These are phyloP conservation scores for Cyclotella baltica DNA, from an alignment of 108 stramenopile genomes.

Conservation along the genomic window DNA sequence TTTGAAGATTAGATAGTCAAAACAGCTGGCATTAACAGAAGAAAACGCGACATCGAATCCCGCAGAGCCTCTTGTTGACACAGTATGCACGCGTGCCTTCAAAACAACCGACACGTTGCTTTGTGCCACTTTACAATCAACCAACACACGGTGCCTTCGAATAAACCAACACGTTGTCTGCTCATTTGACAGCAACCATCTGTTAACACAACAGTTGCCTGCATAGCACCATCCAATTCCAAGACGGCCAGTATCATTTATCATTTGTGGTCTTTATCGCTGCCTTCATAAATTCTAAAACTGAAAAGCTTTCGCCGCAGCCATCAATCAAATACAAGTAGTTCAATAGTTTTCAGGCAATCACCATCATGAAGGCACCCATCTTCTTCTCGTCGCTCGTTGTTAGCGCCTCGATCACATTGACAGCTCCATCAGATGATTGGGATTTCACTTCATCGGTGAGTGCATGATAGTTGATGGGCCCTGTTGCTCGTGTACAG, in stretches of 20 bases:
- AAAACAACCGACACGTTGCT: neutral
- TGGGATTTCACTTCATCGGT: neutral
- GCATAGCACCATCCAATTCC: neutral
- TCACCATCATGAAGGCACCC: neutral
- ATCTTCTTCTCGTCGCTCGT: neutral
- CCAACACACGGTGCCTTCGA: neutral
- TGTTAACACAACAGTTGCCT: neutral
- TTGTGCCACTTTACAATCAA: too few relatives aligned
- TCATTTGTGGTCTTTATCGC: neutral
- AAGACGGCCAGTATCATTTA: neutral
- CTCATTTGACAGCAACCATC: neutral
- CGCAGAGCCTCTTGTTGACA: too few relatives aligned
- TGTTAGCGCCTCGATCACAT: neutral
- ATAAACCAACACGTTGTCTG: neutral
- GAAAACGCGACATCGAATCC: neutral
- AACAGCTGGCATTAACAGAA: neutral
- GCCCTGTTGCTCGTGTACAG: neutral
- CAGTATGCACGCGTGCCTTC: neutral
- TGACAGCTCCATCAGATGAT: neutral
- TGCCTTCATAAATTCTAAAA: neutral
- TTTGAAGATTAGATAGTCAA: too few relatives aligned
- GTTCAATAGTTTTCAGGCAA: too few relatives aligned
- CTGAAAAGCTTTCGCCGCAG: too few relatives aligned
- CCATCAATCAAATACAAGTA: constrained; percentile 3
- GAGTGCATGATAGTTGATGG: too few relatives aligned